Conservation (phyloP, 2,329 filamentous ascomycete genomes). For the Cercospora nicotianae region DNA sequence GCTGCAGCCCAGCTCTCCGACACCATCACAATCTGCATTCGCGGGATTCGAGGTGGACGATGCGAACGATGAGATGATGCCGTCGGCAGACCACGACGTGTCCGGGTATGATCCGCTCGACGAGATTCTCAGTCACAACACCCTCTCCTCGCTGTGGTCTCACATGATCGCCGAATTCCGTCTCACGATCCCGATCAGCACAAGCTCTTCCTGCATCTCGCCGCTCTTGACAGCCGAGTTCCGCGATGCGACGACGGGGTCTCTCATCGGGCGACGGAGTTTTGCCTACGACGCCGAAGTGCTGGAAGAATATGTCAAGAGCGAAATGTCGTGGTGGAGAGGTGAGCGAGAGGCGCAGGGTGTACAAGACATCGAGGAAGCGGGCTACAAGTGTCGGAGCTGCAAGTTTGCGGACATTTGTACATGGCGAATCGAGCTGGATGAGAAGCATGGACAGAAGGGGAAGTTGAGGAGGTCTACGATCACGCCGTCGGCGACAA, state of each 20-base stretch:
- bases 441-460: slow-evolving; percentile 55
- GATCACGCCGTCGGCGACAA: background rate
- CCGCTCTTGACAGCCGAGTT: slow-evolving; percentile 60
- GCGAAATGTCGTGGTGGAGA: slow-evolving; percentile 84
- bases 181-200: slow-evolving; percentile 43
- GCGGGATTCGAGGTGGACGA: background rate
- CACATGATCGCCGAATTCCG: slow-evolving; percentile 63
- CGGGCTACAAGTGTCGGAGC: slow-evolving; percentile 74
- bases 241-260: slow-evolving; percentile 49
- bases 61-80: slow-evolving; percentile 44
- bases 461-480: slow-evolving; percentile 23
- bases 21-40: background rate
- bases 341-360: slow-evolving; percentile 71
- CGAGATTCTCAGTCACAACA: slow-evolving; percentile 60
- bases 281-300: slow-evolving; percentile 66
- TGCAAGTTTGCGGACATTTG: slow-evolving; percentile 83
- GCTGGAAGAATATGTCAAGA: slow-evolving; percentile 65
- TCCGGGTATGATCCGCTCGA: slow-evolving; percentile 45
- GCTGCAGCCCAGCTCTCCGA: slow-evolving; percentile 48
- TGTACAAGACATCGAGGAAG: slow-evolving; percentile 72
- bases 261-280: slow-evolving; percentile 58
- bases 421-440: slow-evolving; percentile 71
- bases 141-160: slow-evolving; percentile 59
- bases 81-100: slow-evolving; percentile 3
- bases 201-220: slow-evolving; percentile 47